Base-by-base conservation (phyloP, 148 eudicot species). In the Polygonum aviculare region DNA sequence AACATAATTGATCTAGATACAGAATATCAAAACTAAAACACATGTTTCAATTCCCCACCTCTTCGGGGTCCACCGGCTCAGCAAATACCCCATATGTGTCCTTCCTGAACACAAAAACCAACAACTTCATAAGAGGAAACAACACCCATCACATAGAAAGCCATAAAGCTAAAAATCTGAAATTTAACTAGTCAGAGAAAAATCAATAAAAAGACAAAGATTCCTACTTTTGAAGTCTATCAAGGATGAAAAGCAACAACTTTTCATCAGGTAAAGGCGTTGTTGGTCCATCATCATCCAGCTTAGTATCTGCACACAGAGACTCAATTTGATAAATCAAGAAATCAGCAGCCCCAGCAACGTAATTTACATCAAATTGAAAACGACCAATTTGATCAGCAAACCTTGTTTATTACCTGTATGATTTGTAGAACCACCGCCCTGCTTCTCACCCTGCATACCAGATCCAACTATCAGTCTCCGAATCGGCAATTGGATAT, bases 21-120 rank as follows among this genome's bases (percentile, higher is more conserved):
- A 75, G 59, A 15, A 62, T 18, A 14, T 26, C 45, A 38, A 67
- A 57, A 73, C 21, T 5, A 77, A 31, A 36, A 2, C 18, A 40
- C 16, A 33, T 16, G 41, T 9, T 39, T 47, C n/a, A 48, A 26
- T 39, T 21, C 11, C 52, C 75, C 83, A 94, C 98, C 98, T 95
- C 98, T 75, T 90, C 83, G 0, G 88, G 86, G 86, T 92, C 97
- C 81, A 92, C 98, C 14, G 97, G 94, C 11, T 90, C 94, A 3
- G 98, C 90, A 77, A 85, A 95, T 22, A 92, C 98, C 45, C 91
- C 91, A 76, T 92, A 86, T 74, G 90, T 89, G 76, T 92, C 98
- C 89, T 95, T 92, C 87, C 98, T 95, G 85, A 54, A 40, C 69
- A 79, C 75, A 72, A 15, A 33, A 16, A 75, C 1, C 62, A 77